These are phyloP conservation scores for Trypanosoma conorhini DNA, from an alignment of 208 protist genomes.

Conservation along the genomic window DNA sequence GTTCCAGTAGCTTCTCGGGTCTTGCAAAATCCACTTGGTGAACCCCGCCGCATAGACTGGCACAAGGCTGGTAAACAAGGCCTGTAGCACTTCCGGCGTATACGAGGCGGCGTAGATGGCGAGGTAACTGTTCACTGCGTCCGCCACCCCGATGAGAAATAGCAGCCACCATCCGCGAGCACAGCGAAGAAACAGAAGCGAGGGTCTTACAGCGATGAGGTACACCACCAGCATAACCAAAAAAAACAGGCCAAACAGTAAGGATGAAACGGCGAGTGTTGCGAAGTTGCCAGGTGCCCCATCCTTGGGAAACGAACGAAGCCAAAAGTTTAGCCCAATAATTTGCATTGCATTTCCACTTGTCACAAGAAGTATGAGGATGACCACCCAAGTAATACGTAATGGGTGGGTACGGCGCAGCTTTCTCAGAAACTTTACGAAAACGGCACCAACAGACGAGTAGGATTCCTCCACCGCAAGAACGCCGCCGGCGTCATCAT, in stretches of 20 bases:
- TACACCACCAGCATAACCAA: constrained; percentile 52
- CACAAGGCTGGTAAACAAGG: constrained; percentile 68
- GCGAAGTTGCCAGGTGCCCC: constrained; percentile 72
- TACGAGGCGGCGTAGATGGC: constrained; percentile 76
- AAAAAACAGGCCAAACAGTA: constrained; percentile 72
- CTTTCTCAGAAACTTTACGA: constrained; percentile 23
- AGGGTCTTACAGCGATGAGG: constrained; percentile 44
- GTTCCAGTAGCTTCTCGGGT: constrained; percentile 69
- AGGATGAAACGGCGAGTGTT: constrained; percentile 59
- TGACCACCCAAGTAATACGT: constrained; percentile 44
- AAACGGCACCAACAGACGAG: neutral
- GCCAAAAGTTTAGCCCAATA: constrained; percentile 88
- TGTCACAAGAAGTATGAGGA: constrained; percentile 65
- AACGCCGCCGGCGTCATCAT: neutral
- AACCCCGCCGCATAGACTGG: constrained; percentile 76
- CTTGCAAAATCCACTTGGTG: constrained; percentile 72
- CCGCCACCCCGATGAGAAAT: constrained; percentile 59
- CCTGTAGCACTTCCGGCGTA: constrained; percentile 80
- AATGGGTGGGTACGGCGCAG: constrained; percentile 33
- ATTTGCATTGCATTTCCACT: constrained; percentile 82
- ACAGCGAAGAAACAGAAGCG: constrained; percentile 55
- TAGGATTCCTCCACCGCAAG: neutral
- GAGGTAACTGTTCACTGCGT: constrained; percentile 77
- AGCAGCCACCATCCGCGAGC: constrained; percentile 49
- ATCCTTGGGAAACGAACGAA: constrained; percentile 61